These are phyloP conservation scores for Eruca vesicaria DNA, from an alignment of 441 rosid species.

Conservation along the genomic window DNA sequence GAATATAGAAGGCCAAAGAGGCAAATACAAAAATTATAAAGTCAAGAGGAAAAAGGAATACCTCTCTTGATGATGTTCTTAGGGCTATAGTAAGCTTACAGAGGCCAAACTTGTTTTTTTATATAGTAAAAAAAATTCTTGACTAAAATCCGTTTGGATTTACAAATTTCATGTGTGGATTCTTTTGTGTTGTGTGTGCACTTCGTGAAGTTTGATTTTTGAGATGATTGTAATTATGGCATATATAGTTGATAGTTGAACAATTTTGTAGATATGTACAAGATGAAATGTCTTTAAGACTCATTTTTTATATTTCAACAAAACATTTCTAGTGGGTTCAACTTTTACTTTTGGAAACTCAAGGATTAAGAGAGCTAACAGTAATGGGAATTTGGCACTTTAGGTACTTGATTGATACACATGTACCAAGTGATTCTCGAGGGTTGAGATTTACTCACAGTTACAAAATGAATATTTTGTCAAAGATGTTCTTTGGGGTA, in stretches of 20 bases:
- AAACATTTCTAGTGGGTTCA: conserved; percentile 3
- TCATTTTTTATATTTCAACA: background rate
- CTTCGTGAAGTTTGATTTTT: background rate
- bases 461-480: conserved; percentile 5
- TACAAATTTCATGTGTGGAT: background rate
- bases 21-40: conserved; percentile 1
- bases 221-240: background rate
- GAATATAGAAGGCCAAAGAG: background rate
- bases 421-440: conserved; percentile 24
- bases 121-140: background rate
- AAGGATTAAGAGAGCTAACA: conserved; percentile 7
- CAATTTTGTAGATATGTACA: background rate
- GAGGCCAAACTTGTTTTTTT: too few relatives aligned
- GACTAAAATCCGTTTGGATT: background rate
- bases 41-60: background rate
- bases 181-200: conserved; percentile 1
- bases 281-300: background rate
- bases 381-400: conserved; percentile 21
- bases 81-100: too few relatives aligned
- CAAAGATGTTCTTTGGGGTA: conserved; percentile 5
- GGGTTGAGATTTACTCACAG: conserved; percentile 17
- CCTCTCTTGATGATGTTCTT: background rate
- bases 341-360: conserved; percentile 1
- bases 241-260: background rate
- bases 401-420: conserved; percentile 21